Conservation (phyloP, 352 stramenopile species). For the Phytopythium boreale region DNA sequence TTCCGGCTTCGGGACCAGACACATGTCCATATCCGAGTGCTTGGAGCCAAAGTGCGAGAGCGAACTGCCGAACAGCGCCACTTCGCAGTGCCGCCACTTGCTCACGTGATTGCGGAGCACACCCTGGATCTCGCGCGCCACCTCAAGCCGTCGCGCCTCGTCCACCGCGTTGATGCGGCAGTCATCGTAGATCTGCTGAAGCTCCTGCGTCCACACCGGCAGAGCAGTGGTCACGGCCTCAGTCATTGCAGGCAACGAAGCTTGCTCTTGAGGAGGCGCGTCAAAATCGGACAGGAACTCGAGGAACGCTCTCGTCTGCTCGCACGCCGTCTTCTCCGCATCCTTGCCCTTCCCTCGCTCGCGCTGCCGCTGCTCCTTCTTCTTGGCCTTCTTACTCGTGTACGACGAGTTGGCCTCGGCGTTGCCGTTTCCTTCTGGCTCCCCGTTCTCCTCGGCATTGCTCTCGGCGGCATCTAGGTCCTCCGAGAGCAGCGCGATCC, state of each 20-base stretch:
- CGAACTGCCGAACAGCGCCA: slow-evolving; percentile 76
- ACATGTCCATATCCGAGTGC: slow-evolving; percentile 77
- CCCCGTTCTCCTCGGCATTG: neutral
- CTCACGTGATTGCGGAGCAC: slow-evolving; percentile 33
- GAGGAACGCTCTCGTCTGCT: slow-evolving; percentile 50
- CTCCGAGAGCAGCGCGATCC: slow-evolving; percentile 37
- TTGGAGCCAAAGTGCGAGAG: slow-evolving; percentile 71
- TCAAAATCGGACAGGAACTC: slow-evolving; percentile 36
- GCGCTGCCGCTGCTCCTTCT: slow-evolving; percentile 25
- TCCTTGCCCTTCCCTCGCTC: slow-evolving; percentile 23
- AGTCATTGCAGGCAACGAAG: slow-evolving; percentile 9
- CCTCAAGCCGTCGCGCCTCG: slow-evolving; percentile 31
- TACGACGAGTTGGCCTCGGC: slow-evolving; percentile 7
- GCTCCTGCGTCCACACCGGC: slow-evolving; percentile 22
- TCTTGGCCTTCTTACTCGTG: slow-evolving; percentile 21
- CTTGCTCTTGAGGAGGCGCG: neutral
- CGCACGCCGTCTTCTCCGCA: slow-evolving; percentile 25
- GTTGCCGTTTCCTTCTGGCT: slow-evolving; percentile 8
- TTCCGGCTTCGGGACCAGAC: slow-evolving; percentile 35
- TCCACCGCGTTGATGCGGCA: slow-evolving; percentile 44
- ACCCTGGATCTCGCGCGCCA: slow-evolving; percentile 45
- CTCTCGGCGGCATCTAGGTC: slow-evolving; percentile 8
- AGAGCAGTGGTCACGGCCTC: slow-evolving; percentile 4
- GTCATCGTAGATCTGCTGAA: slow-evolving; percentile 37
- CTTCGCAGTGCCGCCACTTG: slow-evolving; percentile 47